Conservation (phyloP, 2,329 filamentous ascomycete species). For the Neofusicoccum laricinum region DNA sequence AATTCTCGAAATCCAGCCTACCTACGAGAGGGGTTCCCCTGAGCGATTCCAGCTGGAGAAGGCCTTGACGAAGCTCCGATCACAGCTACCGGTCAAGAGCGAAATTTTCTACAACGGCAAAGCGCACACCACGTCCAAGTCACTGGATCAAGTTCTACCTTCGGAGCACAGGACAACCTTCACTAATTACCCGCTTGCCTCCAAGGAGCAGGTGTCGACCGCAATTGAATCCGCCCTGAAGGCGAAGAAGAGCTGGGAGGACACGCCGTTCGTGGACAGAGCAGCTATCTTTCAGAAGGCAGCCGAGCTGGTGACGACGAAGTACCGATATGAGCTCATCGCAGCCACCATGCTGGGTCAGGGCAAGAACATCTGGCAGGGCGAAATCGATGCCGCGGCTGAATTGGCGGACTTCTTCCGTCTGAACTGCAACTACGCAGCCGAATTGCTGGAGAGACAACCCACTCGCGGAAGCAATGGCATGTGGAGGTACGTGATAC, state of each 20-base stretch:
- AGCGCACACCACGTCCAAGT: conserved; percentile 24
- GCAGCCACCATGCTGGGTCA: conserved; percentile 93
- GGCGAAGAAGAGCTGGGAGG: conserved; percentile 82
- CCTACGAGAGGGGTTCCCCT: conserved; percentile 28
- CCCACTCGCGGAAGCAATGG: conserved; percentile 78
- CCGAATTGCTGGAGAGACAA: conserved; percentile 85
- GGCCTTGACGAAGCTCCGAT: conserved; percentile 25
- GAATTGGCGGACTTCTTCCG: conserved; percentile 90
- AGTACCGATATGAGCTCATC: conserved; percentile 96
- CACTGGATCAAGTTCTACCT: conserved; percentile 28
- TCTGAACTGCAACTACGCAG: conserved; percentile 90
- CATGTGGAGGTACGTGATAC: conserved; percentile 66
- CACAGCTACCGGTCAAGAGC: conserved; percentile 27
- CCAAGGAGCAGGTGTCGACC: conserved; percentile 67
- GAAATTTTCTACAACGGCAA: conserved; percentile 28
- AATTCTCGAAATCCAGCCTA: conserved; percentile 16
- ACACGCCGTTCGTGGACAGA: conserved; percentile 84
- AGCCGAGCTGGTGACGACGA: conserved; percentile 81
- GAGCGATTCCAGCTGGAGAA: conserved; percentile 27
- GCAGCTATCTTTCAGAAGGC: conserved; percentile 95
- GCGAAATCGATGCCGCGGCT: conserved; percentile 92
- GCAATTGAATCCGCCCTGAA: conserved; percentile 82
- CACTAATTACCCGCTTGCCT: conserved; percentile 82
- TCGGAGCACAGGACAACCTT: conserved; percentile 64
- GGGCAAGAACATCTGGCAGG: conserved; percentile 98